A percentile compares a stretch with the other conserved stretches of the same genome.
Conservation (phyloP, 768 basidiomycete genomes). For the Myochromella boudieri region DNA sequence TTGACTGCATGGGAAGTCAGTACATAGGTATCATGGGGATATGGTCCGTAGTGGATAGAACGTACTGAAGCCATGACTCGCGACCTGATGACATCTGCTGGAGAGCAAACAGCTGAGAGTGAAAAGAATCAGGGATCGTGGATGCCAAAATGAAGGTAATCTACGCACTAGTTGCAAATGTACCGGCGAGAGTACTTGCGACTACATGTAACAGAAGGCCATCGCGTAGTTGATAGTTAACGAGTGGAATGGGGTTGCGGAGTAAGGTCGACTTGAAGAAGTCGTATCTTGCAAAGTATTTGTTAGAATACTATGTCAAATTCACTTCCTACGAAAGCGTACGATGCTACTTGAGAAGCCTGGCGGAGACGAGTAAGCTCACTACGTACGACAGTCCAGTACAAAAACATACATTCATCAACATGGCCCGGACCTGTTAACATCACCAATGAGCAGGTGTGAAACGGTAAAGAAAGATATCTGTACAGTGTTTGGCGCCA, state of each 20-base stretch:
- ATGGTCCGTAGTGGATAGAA: constrained; percentile 4
- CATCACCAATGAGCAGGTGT: constrained; percentile 8
- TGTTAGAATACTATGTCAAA: not conserved
- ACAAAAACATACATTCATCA: constrained; percentile 17
- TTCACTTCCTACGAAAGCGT: constrained; percentile 30
- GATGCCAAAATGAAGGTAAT: not conserved
- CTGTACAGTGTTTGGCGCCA: constrained; percentile 76
- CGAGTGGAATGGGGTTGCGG: constrained; percentile 47
- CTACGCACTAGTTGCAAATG: constrained; percentile 72
- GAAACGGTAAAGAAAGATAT: constrained; percentile 9
- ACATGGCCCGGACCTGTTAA: constrained; percentile 14
- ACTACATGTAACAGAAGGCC: constrained; percentile 65
- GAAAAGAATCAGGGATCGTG: constrained; percentile 4
- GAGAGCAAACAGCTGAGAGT: constrained; percentile 68
- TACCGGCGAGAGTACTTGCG: constrained; percentile 69
- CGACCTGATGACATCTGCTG: constrained; percentile 74
- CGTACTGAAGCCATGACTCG: constrained; percentile 76
- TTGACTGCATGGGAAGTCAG: constrained; percentile 39
- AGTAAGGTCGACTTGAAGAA: constrained; percentile 67
- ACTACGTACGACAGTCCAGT: not conserved
- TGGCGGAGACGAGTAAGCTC: constrained; percentile 24
- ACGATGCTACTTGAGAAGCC: constrained; percentile 86
- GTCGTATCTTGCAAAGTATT: constrained; percentile 58
- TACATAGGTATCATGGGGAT: constrained; percentile 5
- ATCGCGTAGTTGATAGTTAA: constrained; percentile 64